Conservation (phyloP, 371 early-diverging fungal genomes). For the Vavraia culicis region DNA sequence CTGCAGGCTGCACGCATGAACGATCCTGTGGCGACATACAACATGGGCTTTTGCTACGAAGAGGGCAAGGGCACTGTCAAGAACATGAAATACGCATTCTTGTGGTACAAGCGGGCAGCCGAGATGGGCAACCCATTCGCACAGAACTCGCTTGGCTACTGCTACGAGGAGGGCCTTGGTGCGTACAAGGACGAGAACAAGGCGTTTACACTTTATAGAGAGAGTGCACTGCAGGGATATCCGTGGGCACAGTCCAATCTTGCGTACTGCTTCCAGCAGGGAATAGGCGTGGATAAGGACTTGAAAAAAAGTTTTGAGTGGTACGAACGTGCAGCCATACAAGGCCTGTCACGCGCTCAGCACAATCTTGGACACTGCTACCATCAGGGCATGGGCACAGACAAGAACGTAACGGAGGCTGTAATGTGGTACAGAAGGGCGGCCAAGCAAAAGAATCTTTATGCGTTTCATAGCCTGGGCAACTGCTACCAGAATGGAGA, state of each 20-base stretch:
- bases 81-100: constrained; percentile 32
- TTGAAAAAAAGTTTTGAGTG: constrained; percentile 50
- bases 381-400: constrained; percentile 49
- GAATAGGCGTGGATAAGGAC: constrained; percentile 52
- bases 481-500: constrained; percentile 22
- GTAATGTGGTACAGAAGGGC: constrained; percentile 15
- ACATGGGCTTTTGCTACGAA: constrained; percentile 70
- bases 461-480: constrained; percentile 24
- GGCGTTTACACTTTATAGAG: constrained; percentile 40
- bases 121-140: constrained; percentile 35
- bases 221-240: constrained; percentile 45
- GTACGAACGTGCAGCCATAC: constrained; percentile 54
- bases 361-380: constrained; percentile 55
- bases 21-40: constrained; percentile 78
- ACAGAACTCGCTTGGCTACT: constrained; percentile 38
- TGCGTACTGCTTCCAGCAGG: constrained; percentile 59
- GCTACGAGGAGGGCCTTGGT: constrained; percentile 41
- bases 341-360: constrained; percentile 57
- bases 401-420: constrained; percentile 40
- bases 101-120: constrained; percentile 37
- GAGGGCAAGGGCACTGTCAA: constrained; percentile 53
- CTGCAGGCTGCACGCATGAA: constrained; percentile 70
- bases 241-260: constrained; percentile 57
- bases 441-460: constrained; percentile 12
- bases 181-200: constrained; percentile 20